phyloP scores from a whole-genome alignment of 768 basidiomycete genomes.

The Paxillus ammoniavirescens region DNA sequence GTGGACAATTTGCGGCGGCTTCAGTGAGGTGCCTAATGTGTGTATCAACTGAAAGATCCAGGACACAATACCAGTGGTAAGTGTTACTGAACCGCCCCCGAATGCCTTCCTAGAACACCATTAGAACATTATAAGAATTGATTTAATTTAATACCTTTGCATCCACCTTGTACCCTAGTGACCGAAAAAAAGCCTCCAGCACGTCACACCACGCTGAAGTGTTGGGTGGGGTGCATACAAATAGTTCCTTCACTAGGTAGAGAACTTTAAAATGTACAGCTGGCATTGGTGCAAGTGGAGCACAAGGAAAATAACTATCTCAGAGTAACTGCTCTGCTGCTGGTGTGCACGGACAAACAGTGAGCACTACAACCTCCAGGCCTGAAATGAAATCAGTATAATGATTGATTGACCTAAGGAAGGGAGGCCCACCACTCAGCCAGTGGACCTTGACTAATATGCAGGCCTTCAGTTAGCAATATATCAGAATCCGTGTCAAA shows the following conservation, averaged over 20 bases:
- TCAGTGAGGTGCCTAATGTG: conserved; percentile 1
- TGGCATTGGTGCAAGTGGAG: conserved; percentile 28
- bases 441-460: background rate
- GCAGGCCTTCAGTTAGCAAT: background rate
- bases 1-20: background rate
- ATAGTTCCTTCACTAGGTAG: conserved; percentile 26
- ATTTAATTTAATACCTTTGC: conserved; percentile 10
- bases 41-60: conserved; percentile 10
- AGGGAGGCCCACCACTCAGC: background rate
- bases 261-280: conserved; percentile 33
- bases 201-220: conserved; percentile 27
- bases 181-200: conserved; percentile 21
- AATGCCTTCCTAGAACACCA: conserved; percentile 20
- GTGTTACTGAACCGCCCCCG: conserved; percentile 23
- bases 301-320: conserved; percentile 27
- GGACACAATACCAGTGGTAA: conserved; percentile 25
- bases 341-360: conserved; percentile 1
- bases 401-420: background rate
- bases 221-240: conserved; percentile 26
- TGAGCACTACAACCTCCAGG: background rate
- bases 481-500: background rate
- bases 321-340: conserved; percentile 24
- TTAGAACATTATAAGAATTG: background rate
- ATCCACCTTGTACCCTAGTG: conserved; percentile 18
- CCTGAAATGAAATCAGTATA: background rate